Conservation (phyloP, 2,329 filamentous ascomycete genomes). For the Aureobasidium sp. region DNA sequence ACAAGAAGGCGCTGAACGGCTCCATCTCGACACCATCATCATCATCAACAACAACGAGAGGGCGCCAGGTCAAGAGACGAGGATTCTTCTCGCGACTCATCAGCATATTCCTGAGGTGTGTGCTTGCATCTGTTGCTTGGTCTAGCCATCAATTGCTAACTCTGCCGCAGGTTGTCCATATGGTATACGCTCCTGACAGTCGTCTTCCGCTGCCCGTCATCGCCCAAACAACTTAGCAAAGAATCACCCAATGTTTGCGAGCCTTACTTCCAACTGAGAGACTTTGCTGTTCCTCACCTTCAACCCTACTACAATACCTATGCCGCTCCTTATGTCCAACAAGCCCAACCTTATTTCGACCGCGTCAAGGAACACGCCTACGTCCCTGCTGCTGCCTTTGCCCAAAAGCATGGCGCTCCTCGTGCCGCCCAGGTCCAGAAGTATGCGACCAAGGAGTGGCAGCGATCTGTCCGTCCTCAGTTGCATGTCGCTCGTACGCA, state of each 20-base stretch:
- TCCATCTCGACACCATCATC: slow-evolving; percentile 1
- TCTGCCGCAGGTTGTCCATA: slow-evolving; percentile 51
- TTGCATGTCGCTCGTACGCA: slow-evolving; percentile 55
- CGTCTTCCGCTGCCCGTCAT: slow-evolving; percentile 71
- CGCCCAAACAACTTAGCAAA: slow-evolving; percentile 56
- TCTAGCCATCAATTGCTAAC: neutral
- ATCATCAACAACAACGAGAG: too few species aligned
- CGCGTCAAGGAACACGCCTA: slow-evolving; percentile 53
- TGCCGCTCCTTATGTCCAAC: slow-evolving; percentile 71
- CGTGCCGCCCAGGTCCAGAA: slow-evolving; percentile 57
- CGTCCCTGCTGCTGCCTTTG: slow-evolving; percentile 57
- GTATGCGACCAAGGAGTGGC: slow-evolving; percentile 66
- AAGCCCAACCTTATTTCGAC: slow-evolving; percentile 62
- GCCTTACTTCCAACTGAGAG: slow-evolving; percentile 61
- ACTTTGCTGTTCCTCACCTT: slow-evolving; percentile 62
- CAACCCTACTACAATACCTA: slow-evolving; percentile 81
- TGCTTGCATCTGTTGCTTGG: neutral
- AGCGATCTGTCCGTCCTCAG: slow-evolving; percentile 66
- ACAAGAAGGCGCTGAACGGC: slow-evolving; percentile 13
- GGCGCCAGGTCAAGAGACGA: slow-evolving; percentile 1
- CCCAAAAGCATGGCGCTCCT: slow-evolving; percentile 64
- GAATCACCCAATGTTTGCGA: slow-evolving; percentile 71
- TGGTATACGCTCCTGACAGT: slow-evolving; percentile 83
- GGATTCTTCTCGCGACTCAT: slow-evolving; percentile 13
- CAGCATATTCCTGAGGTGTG: slow-evolving; percentile 12